These are phyloP conservation scores for Mortierella sp. DNA, from an alignment of 371 early-diverging fungal species.

Conservation along the genomic window DNA sequence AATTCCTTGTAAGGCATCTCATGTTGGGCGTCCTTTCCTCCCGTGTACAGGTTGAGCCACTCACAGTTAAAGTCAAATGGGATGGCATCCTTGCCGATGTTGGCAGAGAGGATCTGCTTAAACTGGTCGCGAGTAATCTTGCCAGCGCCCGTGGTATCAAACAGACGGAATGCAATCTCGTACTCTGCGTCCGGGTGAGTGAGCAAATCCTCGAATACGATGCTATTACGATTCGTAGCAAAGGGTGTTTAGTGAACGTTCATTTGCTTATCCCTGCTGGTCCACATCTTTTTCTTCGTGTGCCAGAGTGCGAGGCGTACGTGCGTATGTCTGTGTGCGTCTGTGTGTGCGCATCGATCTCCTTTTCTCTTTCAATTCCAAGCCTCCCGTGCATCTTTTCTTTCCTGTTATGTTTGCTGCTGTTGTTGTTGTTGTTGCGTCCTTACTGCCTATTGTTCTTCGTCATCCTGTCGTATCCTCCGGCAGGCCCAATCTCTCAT, in stretches of 20 bases:
- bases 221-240: conserved; percentile 18
- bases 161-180: conserved; percentile 84
- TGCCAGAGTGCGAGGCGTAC: background rate
- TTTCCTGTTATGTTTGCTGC: background rate
- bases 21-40: conserved; percentile 69
- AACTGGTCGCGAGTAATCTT: conserved; percentile 79
- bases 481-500: background rate
- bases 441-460: background rate
- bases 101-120: conserved; percentile 73
- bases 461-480: background rate
- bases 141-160: conserved; percentile 74
- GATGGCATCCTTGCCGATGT: conserved; percentile 70
- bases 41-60: conserved; percentile 80
- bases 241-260: background rate
- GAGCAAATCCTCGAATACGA: conserved; percentile 79
- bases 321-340: background rate
- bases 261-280: background rate
- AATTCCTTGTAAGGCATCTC: conserved; percentile 84
- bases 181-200: conserved; percentile 87
- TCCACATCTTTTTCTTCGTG: background rate
- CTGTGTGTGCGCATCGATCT: background rate
- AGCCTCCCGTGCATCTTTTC: background rate
- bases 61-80: conserved; percentile 84
- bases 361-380: background rate
- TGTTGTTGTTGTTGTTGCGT: background rate